Evolutionary conservation across 371 early-diverging fungal genomes (phyloP), one percentile per base, ranked within the genome.

Genomic region (Parasitella parasitica): DNA sequence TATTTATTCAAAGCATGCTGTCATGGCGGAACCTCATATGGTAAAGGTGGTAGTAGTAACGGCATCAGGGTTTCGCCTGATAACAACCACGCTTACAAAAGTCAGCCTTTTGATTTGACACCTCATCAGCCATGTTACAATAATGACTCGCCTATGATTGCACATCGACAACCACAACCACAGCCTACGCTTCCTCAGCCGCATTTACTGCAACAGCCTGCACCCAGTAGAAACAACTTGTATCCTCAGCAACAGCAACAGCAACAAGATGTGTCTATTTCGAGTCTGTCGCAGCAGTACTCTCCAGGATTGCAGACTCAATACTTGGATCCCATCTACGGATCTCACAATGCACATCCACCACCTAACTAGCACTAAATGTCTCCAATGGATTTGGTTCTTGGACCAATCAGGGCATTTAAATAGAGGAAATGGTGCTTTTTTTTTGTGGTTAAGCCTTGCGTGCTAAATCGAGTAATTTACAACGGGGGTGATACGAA

Each of bases 1-100:
- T 55, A 66, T 39, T 7, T 32, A 3, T 35, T 54, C 7, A 41
- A 60, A 36, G n/a, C 55, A 13, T 66, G 54, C 38, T 52, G 50
- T 28, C 28, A 26, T 49, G 16, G 15, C 16, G 50, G 28, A 49
- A 24, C 26, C n/a, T 49, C 39, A 13, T 32, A 2, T 32, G n/a
- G n/a, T n/a, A 32, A 2, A 8, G 32, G 11, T 32, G 32, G 32
- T 2, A 32, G 20, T 9, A 27, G 28, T 16, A 15, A 16, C 3
- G 27, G 27, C 8, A 49, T 3, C 6, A 49, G 28, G 28, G 13
- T 49, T 20, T 26, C 26, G 12, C 28, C 50, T 28, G 8, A 56
- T 39, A 20, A 5, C 6, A 16, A 16, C 9, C 43, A 39, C 28
- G 30, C 57, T 8, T 20, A 53, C 20, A 35, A 35, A 20, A 27